A percentile compares a stretch with the other conserved stretches of the same genome.
Conservation (phyloP, 352 stramenopile genomes). For the Pythium dissimile region DNA sequence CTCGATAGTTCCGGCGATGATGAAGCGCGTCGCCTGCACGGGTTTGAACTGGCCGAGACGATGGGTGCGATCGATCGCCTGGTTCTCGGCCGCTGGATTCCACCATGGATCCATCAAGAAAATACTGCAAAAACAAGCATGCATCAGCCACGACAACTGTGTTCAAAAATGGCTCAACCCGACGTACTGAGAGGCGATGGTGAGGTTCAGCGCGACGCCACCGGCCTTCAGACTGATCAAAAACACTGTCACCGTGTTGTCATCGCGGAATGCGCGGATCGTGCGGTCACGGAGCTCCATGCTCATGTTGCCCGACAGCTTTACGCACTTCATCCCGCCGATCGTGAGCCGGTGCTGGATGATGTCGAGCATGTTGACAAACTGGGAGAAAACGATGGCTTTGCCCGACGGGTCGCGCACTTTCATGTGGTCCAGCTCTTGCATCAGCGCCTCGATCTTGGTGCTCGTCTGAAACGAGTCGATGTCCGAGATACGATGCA, state of each 20-base stretch:
- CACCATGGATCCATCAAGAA: constrained; percentile 99
- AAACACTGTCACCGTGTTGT: constrained; percentile 93
- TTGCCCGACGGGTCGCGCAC: constrained; percentile 93
- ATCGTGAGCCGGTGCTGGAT: constrained; percentile 95
- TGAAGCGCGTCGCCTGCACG: constrained; percentile 96
- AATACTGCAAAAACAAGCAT: constrained; percentile 58
- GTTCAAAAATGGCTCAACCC: not conserved
- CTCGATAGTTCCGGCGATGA: constrained; percentile 97
- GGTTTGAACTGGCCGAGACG: constrained; percentile 97
- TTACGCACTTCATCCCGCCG: constrained; percentile 86
- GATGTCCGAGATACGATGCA: constrained; percentile 59
- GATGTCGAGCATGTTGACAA: constrained; percentile 99
- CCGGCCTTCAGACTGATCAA: constrained; percentile 98
- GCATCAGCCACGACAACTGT: constrained; percentile 7
- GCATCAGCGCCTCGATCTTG: constrained; percentile 98
- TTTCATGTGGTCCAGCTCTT: constrained; percentile 95
- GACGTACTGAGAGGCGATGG: constrained; percentile 92
- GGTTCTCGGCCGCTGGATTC: constrained; percentile 94
- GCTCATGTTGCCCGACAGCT: constrained; percentile 90
- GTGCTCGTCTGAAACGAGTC: constrained; percentile 88
- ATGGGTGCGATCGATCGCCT: constrained; percentile 98
- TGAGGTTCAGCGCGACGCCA: constrained; percentile 98
- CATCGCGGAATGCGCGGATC: constrained; percentile 81
- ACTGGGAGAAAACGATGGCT: constrained; percentile 98
- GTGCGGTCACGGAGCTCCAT: constrained; percentile 83